These are phyloP conservation scores for Globisporangium carolinianum DNA, from an alignment of 352 stramenopile genomes.

Conservation along the genomic window DNA sequence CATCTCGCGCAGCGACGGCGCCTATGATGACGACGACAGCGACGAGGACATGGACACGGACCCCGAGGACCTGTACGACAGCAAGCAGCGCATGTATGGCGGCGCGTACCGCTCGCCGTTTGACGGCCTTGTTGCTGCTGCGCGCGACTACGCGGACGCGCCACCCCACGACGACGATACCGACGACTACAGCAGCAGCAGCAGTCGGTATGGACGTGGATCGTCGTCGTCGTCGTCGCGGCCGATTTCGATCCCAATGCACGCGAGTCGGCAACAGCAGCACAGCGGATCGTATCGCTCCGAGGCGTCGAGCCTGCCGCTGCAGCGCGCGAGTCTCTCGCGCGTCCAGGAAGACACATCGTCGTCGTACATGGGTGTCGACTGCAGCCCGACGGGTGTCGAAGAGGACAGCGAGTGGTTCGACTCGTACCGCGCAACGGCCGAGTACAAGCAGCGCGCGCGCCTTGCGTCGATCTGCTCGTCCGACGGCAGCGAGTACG, in stretches of 20 bases:
- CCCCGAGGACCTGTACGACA: slow-evolving; percentile 42
- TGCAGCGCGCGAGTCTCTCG: slow-evolving; percentile 51
- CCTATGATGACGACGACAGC: slow-evolving; percentile 16
- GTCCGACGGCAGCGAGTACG: slow-evolving; percentile 71
- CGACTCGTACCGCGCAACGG: slow-evolving; percentile 42
- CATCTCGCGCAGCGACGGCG: slow-evolving; percentile 15
- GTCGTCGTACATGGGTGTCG: slow-evolving; percentile 41
- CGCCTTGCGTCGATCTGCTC: slow-evolving; percentile 70
- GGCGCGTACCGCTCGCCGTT: slow-evolving; percentile 50
- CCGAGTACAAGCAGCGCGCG: slow-evolving; percentile 64
- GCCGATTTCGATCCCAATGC: slow-evolving; percentile 61
- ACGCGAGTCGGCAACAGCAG: slow-evolving; percentile 18
- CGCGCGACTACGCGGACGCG: slow-evolving; percentile 22
- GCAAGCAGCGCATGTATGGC: slow-evolving; percentile 24
- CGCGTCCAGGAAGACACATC: slow-evolving; percentile 44
- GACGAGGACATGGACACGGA: slow-evolving; percentile 51
- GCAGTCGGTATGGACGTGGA: not conserved
- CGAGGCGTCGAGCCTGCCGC: slow-evolving; percentile 24
- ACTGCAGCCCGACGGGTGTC: slow-evolving; percentile 65
- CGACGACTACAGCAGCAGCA: slow-evolving; percentile 16
- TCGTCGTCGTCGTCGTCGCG: slow-evolving; percentile 19
- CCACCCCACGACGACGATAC: slow-evolving; percentile 42
- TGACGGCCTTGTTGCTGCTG: slow-evolving; percentile 61
- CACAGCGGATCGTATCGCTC: slow-evolving; percentile 15
- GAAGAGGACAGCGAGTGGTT: slow-evolving; percentile 58